Percentiles rank a stretch among this genome's conserved stretches.
Conservation (phyloP, 2,329 filamentous ascomycete genomes). For the Fusarium sp. region DNA sequence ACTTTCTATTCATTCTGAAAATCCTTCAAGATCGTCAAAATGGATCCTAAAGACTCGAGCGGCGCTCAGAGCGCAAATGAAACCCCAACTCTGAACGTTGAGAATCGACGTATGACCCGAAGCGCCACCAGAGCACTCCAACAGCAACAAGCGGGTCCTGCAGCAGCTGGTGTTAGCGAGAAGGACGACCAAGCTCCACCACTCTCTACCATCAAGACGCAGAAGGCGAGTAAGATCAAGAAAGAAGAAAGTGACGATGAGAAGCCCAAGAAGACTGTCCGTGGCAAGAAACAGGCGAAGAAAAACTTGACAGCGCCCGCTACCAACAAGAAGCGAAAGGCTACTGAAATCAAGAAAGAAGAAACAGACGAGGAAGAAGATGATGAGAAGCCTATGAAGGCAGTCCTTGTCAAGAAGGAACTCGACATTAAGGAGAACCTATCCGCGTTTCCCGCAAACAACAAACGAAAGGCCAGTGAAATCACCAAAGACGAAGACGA, state of each 20-base stretch:
- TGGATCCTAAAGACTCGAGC: slow-evolving; percentile 6
- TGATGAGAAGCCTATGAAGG: background rate
- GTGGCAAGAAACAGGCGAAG: background rate
- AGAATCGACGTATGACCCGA: background rate
- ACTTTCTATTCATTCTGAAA: background rate
- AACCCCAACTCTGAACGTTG: background rate
- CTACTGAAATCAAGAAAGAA: background rate
- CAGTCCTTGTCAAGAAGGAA: background rate
- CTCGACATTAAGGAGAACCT: background rate
- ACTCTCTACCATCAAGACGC: background rate
- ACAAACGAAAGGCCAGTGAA: background rate
- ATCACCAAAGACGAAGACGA: background rate
- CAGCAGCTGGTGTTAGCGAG: background rate
- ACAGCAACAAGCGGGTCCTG: background rate
- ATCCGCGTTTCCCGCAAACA: rapidly evolving
- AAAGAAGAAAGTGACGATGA: background rate
- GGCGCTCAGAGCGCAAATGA: background rate
- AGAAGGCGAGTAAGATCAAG: background rate
- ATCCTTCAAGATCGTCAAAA: background rate
- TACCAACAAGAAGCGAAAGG: background rate
- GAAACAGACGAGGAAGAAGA: rapidly evolving
- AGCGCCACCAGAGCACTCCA: background rate
- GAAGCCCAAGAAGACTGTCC: background rate
- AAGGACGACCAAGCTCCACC: background rate
- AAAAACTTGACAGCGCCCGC: background rate